A percentile compares a stretch with the other conserved stretches of the same genome.
phyloP scores from a whole-genome alignment of 805 yeast species.

The Wickerhamomyces bovis region DNA sequence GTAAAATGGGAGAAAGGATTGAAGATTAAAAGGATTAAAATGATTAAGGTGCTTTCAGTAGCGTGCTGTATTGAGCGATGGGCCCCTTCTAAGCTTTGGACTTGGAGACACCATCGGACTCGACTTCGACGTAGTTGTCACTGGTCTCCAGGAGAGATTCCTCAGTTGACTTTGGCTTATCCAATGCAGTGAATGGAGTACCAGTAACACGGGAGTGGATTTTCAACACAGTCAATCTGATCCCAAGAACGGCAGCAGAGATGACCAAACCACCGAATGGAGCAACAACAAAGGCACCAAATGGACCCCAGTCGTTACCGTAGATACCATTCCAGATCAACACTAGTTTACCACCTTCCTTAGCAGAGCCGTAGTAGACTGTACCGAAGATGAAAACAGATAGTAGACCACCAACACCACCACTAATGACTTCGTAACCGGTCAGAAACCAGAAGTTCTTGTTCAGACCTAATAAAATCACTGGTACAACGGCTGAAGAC shows the following conservation, averaged over 20 bases:
- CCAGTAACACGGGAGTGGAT: conserved; percentile 16
- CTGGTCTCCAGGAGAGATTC: not conserved
- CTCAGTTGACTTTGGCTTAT: conserved; percentile 16
- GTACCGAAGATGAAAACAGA: conserved; percentile 81
- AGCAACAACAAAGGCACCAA: conserved; percentile 90
- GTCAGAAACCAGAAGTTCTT: conserved; percentile 60
- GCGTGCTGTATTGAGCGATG: not conserved
- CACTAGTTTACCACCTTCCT: conserved; percentile 70
- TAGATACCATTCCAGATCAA: conserved; percentile 79
- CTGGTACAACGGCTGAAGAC: conserved; percentile 82
- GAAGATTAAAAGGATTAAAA: too few species aligned
- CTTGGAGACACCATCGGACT: not conserved
- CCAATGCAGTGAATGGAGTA: conserved; percentile 29
- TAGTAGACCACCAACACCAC: conserved; percentile 78
- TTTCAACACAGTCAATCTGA: conserved; percentile 35
- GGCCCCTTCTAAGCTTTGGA: not conserved
- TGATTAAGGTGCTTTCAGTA: too few species aligned
- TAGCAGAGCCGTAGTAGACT: conserved; percentile 65
- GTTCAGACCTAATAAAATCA: conserved; percentile 72
- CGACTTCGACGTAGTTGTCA: not conserved
- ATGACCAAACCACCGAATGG: conserved; percentile 73
- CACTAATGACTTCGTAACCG: conserved; percentile 76
- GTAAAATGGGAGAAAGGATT: not conserved
- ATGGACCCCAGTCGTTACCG: conserved; percentile 83
- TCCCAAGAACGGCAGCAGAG: conserved; percentile 44